Conservation (phyloP, 371 early-diverging fungal genomes). For the Phascolomyces articulosus region DNA sequence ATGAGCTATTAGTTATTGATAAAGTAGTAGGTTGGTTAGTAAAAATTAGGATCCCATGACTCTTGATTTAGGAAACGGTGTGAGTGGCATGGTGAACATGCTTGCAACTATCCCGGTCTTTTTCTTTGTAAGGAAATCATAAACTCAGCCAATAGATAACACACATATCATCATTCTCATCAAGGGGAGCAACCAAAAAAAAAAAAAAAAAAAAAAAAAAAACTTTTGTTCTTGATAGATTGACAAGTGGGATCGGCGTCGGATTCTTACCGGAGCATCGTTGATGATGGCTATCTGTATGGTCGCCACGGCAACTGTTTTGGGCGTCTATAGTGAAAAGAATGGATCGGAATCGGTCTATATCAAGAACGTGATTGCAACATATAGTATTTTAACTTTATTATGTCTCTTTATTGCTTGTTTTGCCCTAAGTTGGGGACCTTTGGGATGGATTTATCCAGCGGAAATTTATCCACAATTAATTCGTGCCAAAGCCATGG, state of each 20-base stretch:
- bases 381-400: conserved; percentile 55
- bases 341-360: conserved; percentile 6
- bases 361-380: conserved; percentile 34
- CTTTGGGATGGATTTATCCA: conserved; percentile 91
- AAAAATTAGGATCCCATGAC: not conserved
- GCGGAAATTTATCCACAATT: conserved; percentile 83
- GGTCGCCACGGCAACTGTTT: conserved; percentile 28
- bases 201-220: not conserved
- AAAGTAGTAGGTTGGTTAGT: not conserved
- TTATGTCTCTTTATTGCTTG: conserved; percentile 67
- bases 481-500: conserved; percentile 79
- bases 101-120: conserved; percentile 27
- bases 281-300: conserved; percentile 28
- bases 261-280: conserved; percentile 21
- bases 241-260: conserved; percentile 28
- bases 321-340: conserved; percentile 25
- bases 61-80: conserved; percentile 15
- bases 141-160: too few species aligned
- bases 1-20: too few species aligned
- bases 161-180: not conserved
- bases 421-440: conserved; percentile 74
- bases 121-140: conserved; percentile 24
- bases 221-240: conserved; percentile 16
- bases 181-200: not conserved
- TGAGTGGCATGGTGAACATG: conserved; percentile 24